A percentile compares a stretch with the other conserved stretches of the same genome.
Evolutionary conservation across 371 early-diverging fungal species (phyloP).

Genomic region (Mortierella sp.): DNA sequence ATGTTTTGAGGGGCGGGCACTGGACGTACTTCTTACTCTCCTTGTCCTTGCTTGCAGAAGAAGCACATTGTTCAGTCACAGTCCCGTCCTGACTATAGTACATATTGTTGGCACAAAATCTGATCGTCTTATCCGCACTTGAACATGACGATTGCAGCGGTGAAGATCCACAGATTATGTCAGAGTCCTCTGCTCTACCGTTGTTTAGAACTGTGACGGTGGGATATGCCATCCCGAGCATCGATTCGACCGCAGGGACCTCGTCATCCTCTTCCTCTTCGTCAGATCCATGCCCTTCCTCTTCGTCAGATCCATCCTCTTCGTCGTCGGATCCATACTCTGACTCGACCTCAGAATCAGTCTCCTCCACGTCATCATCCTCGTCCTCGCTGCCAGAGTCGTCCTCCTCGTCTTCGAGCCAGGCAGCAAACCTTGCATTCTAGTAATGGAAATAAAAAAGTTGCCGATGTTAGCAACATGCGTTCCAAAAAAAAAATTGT

Average conservation of each 20-base stretch:
- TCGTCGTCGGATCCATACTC: slow-evolving; percentile 25
- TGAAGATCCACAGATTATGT: background rate
- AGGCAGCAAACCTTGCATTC: slow-evolving; percentile 45
- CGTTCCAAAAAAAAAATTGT: background rate
- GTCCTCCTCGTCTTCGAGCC: slow-evolving; percentile 52
- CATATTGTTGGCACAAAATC: slow-evolving; percentile 42
- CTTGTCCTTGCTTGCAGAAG: background rate
- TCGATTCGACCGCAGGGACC: slow-evolving; percentile 13
- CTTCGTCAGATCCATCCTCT: slow-evolving; percentile 18
- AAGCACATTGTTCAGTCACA: background rate
- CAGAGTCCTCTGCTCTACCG: background rate
- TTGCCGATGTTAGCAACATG: too few species aligned
- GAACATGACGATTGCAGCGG: background rate
- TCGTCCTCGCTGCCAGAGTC: slow-evolving; percentile 32
- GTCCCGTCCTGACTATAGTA: slow-evolving; percentile 31
- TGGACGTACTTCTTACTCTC: slow-evolving; percentile 24
- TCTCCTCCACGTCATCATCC: slow-evolving; percentile 14
- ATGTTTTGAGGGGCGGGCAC: slow-evolving; percentile 23
- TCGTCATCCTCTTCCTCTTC: slow-evolving; percentile 18
- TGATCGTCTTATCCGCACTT: slow-evolving; percentile 27
- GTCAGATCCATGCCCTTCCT: background rate
- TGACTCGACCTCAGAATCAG: slow-evolving; percentile 2
- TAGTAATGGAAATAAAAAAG: slow-evolving; percentile 5
- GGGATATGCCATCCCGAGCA: slow-evolving; percentile 14
- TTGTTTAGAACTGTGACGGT: too few species aligned